Percentiles rank a stretch among this genome's conserved stretches.
These are phyloP conservation scores for Rubia balearica DNA, from an alignment of 305 asterid species.

Conservation along the genomic window DNA sequence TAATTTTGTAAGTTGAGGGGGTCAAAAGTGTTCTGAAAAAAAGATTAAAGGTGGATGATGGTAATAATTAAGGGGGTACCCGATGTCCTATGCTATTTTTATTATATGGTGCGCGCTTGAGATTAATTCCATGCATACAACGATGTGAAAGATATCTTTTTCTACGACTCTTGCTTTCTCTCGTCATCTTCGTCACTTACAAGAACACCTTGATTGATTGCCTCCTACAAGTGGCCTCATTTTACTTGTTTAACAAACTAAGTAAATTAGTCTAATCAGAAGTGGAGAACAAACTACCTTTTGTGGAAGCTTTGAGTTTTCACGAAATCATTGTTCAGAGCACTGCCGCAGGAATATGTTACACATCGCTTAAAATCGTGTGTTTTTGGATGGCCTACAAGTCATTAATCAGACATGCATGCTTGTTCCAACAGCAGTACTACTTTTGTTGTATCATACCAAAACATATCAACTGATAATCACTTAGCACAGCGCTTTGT, in stretches of 20 bases:
- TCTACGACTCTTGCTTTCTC: too few relatives aligned
- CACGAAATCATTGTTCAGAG: background rate
- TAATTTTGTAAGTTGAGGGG: too few relatives aligned
- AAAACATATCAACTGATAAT: background rate
- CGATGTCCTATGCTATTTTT: too few relatives aligned
- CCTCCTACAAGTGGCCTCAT: background rate
- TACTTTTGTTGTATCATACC: background rate
- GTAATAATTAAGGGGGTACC: too few relatives aligned
- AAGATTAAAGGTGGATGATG: too few relatives aligned
- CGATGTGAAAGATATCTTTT: too few relatives aligned
- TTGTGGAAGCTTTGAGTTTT: background rate
- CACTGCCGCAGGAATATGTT: background rate
- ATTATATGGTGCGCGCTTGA: too few relatives aligned
- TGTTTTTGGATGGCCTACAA: slow-evolving; percentile 14
- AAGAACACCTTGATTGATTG: background rate
- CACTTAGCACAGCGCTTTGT: background rate
- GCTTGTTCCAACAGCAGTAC: background rate
- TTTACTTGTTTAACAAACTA: background rate
- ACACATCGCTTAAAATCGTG: slow-evolving; percentile 14
- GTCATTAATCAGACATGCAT: background rate
- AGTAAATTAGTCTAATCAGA: background rate
- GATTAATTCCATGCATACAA: too few relatives aligned
- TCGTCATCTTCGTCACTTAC: background rate
- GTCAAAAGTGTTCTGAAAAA: too few relatives aligned
- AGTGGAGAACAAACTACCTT: slow-evolving; percentile 5